These are phyloP conservation scores for Aspergillus alliaceus DNA, from an alignment of 2,329 filamentous ascomycete species.

Conservation along the genomic window DNA sequence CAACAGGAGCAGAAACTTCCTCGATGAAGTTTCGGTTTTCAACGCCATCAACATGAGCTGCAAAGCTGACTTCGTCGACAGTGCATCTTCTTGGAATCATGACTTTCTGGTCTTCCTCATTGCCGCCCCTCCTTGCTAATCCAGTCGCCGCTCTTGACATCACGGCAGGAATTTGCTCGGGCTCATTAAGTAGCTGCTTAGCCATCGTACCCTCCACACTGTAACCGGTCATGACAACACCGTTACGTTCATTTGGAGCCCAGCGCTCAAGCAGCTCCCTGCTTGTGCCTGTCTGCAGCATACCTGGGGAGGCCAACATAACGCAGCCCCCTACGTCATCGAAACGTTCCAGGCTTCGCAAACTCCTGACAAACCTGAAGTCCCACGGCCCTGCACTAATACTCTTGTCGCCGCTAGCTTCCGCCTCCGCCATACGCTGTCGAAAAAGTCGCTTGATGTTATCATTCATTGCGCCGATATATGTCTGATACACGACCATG, in stretches of 20 bases:
- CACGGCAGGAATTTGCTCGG: constrained; percentile 89
- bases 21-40: constrained; percentile 98
- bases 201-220: constrained; percentile 99
- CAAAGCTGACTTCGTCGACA: constrained; percentile 92
- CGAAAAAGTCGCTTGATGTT: constrained; percentile 96
- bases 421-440: constrained; percentile 86
- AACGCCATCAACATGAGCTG: constrained; percentile 91
- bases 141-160: constrained; percentile 68
- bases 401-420: constrained; percentile 78
- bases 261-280: constrained; percentile 89
- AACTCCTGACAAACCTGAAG: constrained; percentile 87
- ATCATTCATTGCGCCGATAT: constrained; percentile 97
- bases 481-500: constrained; percentile 98
- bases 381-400: constrained; percentile 77
- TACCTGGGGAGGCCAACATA: constrained; percentile 96
- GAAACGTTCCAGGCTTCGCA: constrained; percentile 92
- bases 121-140: constrained; percentile 58
- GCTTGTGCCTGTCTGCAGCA: constrained; percentile 96
- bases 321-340: constrained; percentile 95
- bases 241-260: constrained; percentile 95
- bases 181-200: constrained; percentile 90
- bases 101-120: constrained; percentile 74
- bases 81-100: constrained; percentile 92
- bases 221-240: constrained; percentile 98
- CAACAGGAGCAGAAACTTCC: constrained; percentile 85